Percentiles rank a stretch among this genome's conserved stretches.
These are phyloP conservation scores for Venturia carpophila DNA, from an alignment of 2,329 filamentous ascomycete species.

Conservation along the genomic window DNA sequence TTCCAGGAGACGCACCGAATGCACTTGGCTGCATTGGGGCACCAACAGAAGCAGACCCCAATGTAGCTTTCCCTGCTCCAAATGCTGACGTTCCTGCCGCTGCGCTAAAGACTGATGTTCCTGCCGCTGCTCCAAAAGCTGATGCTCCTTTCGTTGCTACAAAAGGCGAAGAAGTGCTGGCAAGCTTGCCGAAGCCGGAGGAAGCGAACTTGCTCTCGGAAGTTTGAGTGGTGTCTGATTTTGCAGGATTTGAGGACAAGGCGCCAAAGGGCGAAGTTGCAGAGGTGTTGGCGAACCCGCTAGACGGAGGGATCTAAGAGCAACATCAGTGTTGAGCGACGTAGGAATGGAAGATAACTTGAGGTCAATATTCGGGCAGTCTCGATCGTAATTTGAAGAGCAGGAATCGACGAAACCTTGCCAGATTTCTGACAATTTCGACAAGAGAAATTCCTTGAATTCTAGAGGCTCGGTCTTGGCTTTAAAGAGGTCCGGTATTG, in stretches of 20 bases:
- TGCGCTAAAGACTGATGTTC: conserved; percentile 31
- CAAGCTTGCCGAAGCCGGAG: conserved; percentile 18
- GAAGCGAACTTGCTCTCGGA: conserved; percentile 19
- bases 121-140: conserved; percentile 28
- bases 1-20: conserved; percentile 21
- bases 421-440: not conserved
- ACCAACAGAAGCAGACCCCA: conserved; percentile 19
- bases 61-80: conserved; percentile 17
- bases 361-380: not conserved
- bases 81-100: conserved; percentile 18
- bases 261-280: conserved; percentile 42
- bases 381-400: not conserved
- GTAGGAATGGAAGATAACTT: not conserved
- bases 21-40: conserved; percentile 23
- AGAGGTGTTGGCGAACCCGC: conserved; percentile 40
- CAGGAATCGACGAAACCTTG: not conserved
- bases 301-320: conserved; percentile 29
- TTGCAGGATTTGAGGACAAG: conserved; percentile 24
- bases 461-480: not conserved
- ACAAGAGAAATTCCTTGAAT: not conserved
- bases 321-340: not conserved
- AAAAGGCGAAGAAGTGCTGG: conserved; percentile 28
- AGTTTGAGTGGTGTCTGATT: conserved; percentile 13
- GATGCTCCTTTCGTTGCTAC: conserved; percentile 31
- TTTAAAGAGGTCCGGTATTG: not conserved